Base-by-base conservation (phyloP, 148 eudicot genomes). In the Dianthus caryophyllus region DNA sequence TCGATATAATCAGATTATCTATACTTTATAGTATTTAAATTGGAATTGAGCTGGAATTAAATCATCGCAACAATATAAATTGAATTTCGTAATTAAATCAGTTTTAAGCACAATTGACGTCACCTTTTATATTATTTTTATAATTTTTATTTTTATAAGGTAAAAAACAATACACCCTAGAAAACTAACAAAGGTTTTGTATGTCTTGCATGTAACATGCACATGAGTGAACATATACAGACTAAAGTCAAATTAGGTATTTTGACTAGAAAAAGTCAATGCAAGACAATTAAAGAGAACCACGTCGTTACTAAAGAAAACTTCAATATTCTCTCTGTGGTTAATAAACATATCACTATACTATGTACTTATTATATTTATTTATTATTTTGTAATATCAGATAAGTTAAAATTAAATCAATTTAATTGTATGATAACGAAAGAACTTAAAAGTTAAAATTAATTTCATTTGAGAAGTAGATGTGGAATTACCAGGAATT, bases 221-320 rank as follows among this genome's bases (percentile, higher is more conserved):
- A 0, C 21, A 60, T 18, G 64, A 20, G 47, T 33, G 18, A 13
- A 60, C 36, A 15, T 33, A 60, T 26, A 38, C 26, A 60, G 26
- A 60, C 26, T n/a, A 36, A 26, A 60, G 44, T 30, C 43, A 53
- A 33, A n/a, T 53, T 22, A 53, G 3, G 15, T 33, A 18, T 60
- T 33, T 36, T 33, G 64, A 60, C 64, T 33, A 60, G 46, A 60
- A 60, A 60, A 33, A 9, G 61, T 57, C 61, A 7, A 2, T 33
- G 38, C 41, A 29, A 6, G 29, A 27, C 61, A 26, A 12, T 56
- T 29, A 29, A 8, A 24, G 27, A 27, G 18, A 20, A 17, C n/a
- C 61, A 56, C 21, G n/a, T 11, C 36, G 6, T 56, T 1, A 56
- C 38, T n/a, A 27, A 6, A 56, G 61, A 56, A 56, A 56, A 30